These are phyloP conservation scores for Sporothrix luriei DNA, from an alignment of 2,329 filamentous ascomycete genomes.

Conservation along the genomic window DNA sequence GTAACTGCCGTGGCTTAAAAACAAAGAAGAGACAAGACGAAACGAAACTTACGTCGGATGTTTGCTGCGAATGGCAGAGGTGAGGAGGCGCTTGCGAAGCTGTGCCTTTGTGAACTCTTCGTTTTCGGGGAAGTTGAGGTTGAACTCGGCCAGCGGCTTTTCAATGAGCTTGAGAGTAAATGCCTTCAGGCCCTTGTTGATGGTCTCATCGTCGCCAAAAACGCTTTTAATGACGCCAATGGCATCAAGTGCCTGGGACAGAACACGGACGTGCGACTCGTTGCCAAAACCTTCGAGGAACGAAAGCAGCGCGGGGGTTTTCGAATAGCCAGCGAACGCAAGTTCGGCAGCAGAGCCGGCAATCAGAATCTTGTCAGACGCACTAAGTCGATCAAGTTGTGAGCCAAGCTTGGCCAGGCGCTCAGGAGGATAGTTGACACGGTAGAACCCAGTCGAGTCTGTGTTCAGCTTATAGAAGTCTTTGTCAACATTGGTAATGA, in stretches of 20 bases:
- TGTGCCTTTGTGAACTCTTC: constrained; percentile 84
- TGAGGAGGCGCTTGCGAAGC: constrained; percentile 78
- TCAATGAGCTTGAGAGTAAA: constrained; percentile 78
- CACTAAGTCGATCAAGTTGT: constrained; percentile 73
- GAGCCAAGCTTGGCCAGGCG: constrained; percentile 79
- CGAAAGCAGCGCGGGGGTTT: constrained; percentile 76
- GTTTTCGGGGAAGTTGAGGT: constrained; percentile 77
- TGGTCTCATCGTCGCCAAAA: constrained; percentile 73
- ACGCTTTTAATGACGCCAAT: constrained; percentile 78
- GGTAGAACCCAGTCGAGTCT: constrained; percentile 83
- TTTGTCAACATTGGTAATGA: constrained; percentile 71
- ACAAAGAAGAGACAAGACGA: no score
- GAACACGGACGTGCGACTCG: constrained; percentile 85
- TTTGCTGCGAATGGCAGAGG: constrained; percentile 72
- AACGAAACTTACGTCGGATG: constrained; percentile 66
- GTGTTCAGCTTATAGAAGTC: constrained; percentile 94
- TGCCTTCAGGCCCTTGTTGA: constrained; percentile 72
- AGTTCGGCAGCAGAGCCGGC: constrained; percentile 88
- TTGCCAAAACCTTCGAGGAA: constrained; percentile 81
- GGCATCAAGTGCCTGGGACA: constrained; percentile 80
- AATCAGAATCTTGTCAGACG: constrained; percentile 89
- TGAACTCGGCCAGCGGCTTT: constrained; percentile 74
- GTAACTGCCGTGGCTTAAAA: background rate
- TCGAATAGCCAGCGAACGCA: constrained; percentile 82
- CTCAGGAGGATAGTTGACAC: constrained; percentile 87